Evolutionary conservation across 768 basidiomycete species (phyloP).

Genomic region (Pluteus cervinus): DNA sequence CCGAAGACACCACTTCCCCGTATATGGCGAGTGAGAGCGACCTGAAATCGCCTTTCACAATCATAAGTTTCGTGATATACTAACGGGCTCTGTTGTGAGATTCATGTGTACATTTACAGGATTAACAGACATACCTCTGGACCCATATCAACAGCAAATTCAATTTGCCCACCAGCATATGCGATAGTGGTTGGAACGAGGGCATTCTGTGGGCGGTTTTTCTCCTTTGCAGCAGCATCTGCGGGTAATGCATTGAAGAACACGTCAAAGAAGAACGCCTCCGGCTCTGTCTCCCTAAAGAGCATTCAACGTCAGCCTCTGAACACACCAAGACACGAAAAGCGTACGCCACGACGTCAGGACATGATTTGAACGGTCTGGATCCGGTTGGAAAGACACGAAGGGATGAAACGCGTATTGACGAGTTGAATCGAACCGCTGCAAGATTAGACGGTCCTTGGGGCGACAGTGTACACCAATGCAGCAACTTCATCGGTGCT

Average conservation of each 20-base stretch:
- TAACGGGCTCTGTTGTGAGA: slow-evolving; percentile 16
- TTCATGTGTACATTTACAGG: background rate
- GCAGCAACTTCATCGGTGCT: slow-evolving; percentile 43
- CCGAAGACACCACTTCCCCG: slow-evolving; percentile 48
- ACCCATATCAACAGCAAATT: slow-evolving; percentile 69
- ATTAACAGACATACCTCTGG: slow-evolving; percentile 41
- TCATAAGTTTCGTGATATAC: slow-evolving; percentile 75
- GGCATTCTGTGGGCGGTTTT: slow-evolving; percentile 61
- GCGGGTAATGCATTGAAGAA: slow-evolving; percentile 69
- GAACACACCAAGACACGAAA: slow-evolving; percentile 2
- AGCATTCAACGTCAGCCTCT: slow-evolving; percentile 7
- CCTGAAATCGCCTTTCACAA: slow-evolving; percentile 71
- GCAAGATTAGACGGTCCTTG: slow-evolving; percentile 52
- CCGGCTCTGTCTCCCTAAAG: slow-evolving; percentile 61
- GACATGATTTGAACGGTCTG: slow-evolving; percentile 53
- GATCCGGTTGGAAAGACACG: slow-evolving; percentile 64
- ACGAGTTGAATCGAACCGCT: slow-evolving; percentile 64
- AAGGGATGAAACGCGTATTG: slow-evolving; percentile 63
- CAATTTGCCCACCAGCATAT: slow-evolving; percentile 61
- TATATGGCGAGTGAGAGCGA: slow-evolving; percentile 60
- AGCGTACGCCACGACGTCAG: slow-evolving; percentile 59
- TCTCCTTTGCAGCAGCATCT: slow-evolving; percentile 43
- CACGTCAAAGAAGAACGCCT: slow-evolving; percentile 67
- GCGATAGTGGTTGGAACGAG: slow-evolving; percentile 67
- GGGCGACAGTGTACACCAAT: slow-evolving; percentile 63